Base-by-base conservation (phyloP, 1,284 basidiomycete species). In the Afroboletus lepidellus region DNA sequence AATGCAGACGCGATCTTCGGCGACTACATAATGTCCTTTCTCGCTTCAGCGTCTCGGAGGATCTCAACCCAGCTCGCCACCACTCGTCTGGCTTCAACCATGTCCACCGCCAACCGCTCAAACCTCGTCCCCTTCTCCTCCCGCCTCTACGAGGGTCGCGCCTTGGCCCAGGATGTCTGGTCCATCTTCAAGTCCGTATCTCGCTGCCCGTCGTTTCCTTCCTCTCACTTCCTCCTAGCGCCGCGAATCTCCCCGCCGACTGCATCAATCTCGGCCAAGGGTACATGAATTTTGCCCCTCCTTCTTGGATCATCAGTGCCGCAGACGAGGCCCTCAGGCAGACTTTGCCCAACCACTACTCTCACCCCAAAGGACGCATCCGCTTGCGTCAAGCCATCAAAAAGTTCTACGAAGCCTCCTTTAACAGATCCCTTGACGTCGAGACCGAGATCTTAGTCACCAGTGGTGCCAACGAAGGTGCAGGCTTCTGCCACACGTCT, bases 381-480 rank as follows among this genome's bases (percentile, higher is more conserved):
- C 84, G 92, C 56, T 80, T 98, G 43, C 80, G 95, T 30, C 79
- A 94, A 58, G 95, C 94, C 4, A 83, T 98, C 63, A 87, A 85
- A 63, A 75, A 80, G 13, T 85, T 88, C 68, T 95, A 94, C 68
- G 80, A 84, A 37, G 76, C 85, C 8, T 79, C 83, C 57, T 80
- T 95, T 50, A 78, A 81, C 8, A 79, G 90, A 48, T 77, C 85
- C 16, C 78, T 99, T 25, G 84, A 94, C 64, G 77, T 87, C 9
- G 92, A 98, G 61, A 80, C 81, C 0, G 94, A 99, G 70, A 94
- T 99, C 44, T 76, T 94, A 34, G 88, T 99, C 38, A 96, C 95
- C 0, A 94, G 94, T 55, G 97, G 97, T 39, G 95, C 95, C 3
- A 99, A 97, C 69, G 90, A 94, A 80, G 94, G 93, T 89, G 57